phyloP scores from a whole-genome alignment of 306 rosid species.

The Cicer yamashitae region DNA sequence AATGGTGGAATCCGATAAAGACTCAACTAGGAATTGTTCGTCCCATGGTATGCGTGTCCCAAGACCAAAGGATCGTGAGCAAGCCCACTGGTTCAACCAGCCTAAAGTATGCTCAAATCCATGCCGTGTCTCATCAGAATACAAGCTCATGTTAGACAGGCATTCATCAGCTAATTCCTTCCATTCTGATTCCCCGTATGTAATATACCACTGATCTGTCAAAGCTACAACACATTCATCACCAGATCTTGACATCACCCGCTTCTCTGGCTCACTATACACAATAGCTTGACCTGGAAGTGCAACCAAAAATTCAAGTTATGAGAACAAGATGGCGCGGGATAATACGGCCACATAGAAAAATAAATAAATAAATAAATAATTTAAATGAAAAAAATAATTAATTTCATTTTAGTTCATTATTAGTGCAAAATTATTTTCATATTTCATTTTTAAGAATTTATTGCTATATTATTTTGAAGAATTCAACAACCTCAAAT shows the following conservation, averaged over 20 bases:
- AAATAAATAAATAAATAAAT: not conserved
- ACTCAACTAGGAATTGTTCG: slow-evolving; percentile 82
- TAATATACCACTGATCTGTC: slow-evolving; percentile 95
- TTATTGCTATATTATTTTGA: not conserved
- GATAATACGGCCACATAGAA: not conserved
- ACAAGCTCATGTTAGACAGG: slow-evolving; percentile 66
- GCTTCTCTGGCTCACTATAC: slow-evolving; percentile 92
- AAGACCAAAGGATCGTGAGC: slow-evolving; percentile 93
- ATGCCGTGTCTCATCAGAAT: slow-evolving; percentile 81
- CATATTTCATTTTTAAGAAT: not conserved
- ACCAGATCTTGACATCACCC: slow-evolving; percentile 83
- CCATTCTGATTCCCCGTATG: slow-evolving; percentile 90
- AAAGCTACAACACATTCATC: slow-evolving; percentile 97
- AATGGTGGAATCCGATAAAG: slow-evolving; percentile 89
- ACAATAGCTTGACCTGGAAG: slow-evolving; percentile 67
- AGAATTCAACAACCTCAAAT: not conserved
- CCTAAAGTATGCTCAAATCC: slow-evolving; percentile 90
- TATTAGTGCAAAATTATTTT: not conserved
- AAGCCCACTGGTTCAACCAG: slow-evolving; percentile 98
- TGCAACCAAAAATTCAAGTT: not conserved
- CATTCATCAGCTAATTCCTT: slow-evolving; percentile 79
- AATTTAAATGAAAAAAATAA: not conserved
- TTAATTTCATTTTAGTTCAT: not conserved
- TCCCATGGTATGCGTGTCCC: slow-evolving; percentile 98
- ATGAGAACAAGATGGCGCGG: not conserved